Evolutionary conservation across 2,329 filamentous ascomycete genomes (phyloP).

Genomic region (Onygenales sp.): DNA sequence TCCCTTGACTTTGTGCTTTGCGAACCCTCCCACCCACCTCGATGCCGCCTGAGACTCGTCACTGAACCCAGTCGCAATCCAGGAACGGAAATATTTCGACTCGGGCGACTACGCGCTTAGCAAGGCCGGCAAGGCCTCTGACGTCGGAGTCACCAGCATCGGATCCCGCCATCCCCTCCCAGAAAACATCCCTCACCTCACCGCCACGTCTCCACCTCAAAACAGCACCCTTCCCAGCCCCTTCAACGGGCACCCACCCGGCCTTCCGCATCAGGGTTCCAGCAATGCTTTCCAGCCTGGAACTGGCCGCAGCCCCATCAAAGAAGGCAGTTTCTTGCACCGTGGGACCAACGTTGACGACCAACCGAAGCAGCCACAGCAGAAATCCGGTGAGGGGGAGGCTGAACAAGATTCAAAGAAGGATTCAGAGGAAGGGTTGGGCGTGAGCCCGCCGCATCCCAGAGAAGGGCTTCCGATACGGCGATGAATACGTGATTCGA

Average conservation of each 20-base stretch:
- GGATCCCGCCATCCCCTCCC: constrained; percentile 91
- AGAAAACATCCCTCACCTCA: constrained; percentile 87
- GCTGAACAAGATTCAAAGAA: constrained; percentile 34
- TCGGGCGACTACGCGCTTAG: constrained; percentile 92
- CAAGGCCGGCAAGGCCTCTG: constrained; percentile 92
- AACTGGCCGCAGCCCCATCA: constrained; percentile 63
- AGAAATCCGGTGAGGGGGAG: constrained; percentile 39
- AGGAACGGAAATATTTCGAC: constrained; percentile 98
- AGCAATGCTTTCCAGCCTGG: constrained; percentile 28
- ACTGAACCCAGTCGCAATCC: not conserved
- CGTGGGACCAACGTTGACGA: constrained; percentile 63
- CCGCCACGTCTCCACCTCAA: constrained; percentile 49
- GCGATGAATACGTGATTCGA: constrained; percentile 31
- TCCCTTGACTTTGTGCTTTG: not conserved
- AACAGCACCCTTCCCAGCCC: constrained; percentile 14
- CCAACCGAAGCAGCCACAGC: constrained; percentile 15
- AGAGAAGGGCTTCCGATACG: constrained; percentile 55
- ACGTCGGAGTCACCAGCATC: constrained; percentile 85
- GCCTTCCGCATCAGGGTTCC: constrained; percentile 5
- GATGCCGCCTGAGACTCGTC: not conserved
- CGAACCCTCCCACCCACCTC: not conserved
- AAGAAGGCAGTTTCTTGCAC: constrained; percentile 81
- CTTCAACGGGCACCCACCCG: constrained; percentile 25
- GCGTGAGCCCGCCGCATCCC: constrained; percentile 35
- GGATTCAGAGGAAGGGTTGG: constrained; percentile 24